phyloP scores from a whole-genome alignment of 345 rosid genomes.

The Aurinia saxatilis region DNA sequence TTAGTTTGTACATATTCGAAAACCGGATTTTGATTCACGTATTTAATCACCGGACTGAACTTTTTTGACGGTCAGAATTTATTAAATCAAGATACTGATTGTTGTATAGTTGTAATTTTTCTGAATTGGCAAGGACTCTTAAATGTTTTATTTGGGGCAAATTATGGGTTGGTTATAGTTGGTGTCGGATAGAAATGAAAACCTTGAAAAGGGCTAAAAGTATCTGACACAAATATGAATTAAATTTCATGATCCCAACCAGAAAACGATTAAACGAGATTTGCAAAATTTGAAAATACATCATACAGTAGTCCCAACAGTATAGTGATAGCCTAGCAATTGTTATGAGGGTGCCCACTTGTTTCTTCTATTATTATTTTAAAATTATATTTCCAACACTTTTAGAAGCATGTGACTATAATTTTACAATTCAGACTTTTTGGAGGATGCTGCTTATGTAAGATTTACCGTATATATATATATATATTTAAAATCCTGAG shows the following conservation, averaged over 20 bases:
- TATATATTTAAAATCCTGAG: background rate
- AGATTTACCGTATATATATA: constrained; percentile 16
- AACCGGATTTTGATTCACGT: too few species aligned
- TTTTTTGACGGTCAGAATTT: background rate
- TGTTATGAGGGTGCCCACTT: constrained; percentile 11
- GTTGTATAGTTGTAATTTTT: background rate
- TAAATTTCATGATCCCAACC: background rate
- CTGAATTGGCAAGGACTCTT: background rate
- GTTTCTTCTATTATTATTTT: background rate
- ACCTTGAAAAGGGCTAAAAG: background rate
- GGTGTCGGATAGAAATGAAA: background rate
- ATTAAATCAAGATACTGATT: background rate
- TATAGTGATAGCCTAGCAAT: constrained; percentile 16
- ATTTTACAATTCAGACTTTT: background rate
- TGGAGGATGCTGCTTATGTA: constrained; percentile 13
- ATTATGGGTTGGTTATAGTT: background rate
- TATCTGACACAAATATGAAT: background rate
- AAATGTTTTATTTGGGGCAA: too few species aligned
- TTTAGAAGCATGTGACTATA: constrained; percentile 19
- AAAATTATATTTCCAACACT: background rate
- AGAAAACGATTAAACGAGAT: background rate
- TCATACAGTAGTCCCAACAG: background rate
- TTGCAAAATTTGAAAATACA: background rate
- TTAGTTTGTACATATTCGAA: background rate
- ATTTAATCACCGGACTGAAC: too few species aligned